Base-by-base conservation (phyloP, 2,329 filamentous ascomycete species). In the Didymella glomerata region DNA sequence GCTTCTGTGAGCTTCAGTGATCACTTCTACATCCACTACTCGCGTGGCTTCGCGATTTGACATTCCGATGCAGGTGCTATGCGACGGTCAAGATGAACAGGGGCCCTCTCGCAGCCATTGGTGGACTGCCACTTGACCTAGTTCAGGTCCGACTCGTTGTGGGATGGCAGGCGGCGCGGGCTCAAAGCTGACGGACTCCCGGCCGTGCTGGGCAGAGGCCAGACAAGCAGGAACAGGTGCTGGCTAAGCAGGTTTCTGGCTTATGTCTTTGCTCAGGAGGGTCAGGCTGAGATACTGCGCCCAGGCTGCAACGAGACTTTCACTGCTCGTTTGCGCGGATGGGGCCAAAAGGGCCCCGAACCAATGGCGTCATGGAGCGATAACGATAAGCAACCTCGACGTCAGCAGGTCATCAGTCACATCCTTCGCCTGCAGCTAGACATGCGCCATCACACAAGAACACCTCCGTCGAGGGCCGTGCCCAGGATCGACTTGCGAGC, bases 401-500 rank as follows among this genome's bases (percentile, higher is more conserved):
- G 54, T 61, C 46, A 61, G 54, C 58, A 51, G 58, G 61, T 64
- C 67, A 67, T 57, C 60, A 55, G 16, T 47, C 63, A 30, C 52
- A 62, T 32, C 54, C 40, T 57, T 48, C 44, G 62, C 57, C 62
- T 75, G 73, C 72, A 74, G 67, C 72, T 74, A 74, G 53, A 61
- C 48, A 47, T 42, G 45, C 48, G 41, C 63, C 61, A 54, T 72
- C 71, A 71, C 69, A 65, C 62, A 30, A 52, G 48, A 60, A 66
- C 61, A 54, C 57, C 40, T 57, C 60, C 58, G 62, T 61, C 59
- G 44, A 63, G 56, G 64, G 57, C 68, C 65, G 65, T 69, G 70
- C 70, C 67, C 69, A 74, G 68, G 74, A 75, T 75, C 74, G 68
- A 74, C 72, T 71, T 70, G 64, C 67, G 72, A 73, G 71, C 68